Evolutionary conservation across 495 filamentous ascomycete genomes (phyloP), one percentile per base, ranked within the genome.

Genomic region (Talaromyces proteolyticus): DNA sequence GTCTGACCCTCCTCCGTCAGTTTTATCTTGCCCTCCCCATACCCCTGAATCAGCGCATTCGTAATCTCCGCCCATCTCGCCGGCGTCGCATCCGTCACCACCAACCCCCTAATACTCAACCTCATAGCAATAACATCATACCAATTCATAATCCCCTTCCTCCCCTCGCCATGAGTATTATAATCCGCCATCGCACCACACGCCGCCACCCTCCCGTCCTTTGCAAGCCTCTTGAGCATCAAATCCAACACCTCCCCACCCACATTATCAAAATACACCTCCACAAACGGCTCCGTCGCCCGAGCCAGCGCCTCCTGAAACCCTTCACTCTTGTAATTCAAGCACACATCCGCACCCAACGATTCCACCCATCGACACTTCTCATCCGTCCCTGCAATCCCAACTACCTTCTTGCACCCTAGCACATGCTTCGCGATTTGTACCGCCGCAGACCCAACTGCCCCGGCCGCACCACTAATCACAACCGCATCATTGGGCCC

Each of bases 211-310:
- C 78, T 69, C 0, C 79, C 67, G 55, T 72, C 16, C 69, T 65
- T 53, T 57, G 79, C 79, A 50, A 86, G 71, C 20, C 76, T 68
- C 5, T 51, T 50, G 19, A 84, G 63, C 38, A 75, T 74, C 36
- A 72, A 34, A 49, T 84, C 76, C 52, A 83, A 64, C 48, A 82
- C 73, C 57, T 77, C 71, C 4, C 80, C 81, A 3, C 79, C 81
- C 16, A 82, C 79, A 59, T 82, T 82, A 56, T 85, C 81, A 60
- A 75, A 84, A 57, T 76, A 84, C 29, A 85, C 69, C 49, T 85
- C 75, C 11, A 83, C 77, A 53, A 66, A 81, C 0, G 77, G 77
- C 26, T 82, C 79, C 16, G 85, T 86, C 10, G 72, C 81, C 54
- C 71, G 69, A 48, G 56, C 65, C 38, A 89, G 73, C 44, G 86